Evolutionary conservation across 345 rosid genomes (phyloP), one percentile per base, ranked within the genome.

Genomic region (Excoecaria cochinchinensis): DNA sequence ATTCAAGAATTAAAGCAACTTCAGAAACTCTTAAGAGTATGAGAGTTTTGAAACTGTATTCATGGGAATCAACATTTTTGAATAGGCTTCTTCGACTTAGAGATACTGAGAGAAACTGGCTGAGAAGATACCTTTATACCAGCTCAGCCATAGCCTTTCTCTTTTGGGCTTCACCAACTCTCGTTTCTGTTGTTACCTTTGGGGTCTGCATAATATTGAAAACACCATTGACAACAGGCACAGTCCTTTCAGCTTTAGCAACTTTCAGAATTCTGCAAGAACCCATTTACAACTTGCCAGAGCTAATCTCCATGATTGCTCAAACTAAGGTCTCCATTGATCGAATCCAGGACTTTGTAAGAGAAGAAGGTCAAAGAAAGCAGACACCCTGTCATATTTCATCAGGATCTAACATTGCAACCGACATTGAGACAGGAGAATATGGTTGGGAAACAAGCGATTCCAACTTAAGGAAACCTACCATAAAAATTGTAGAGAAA

Each of bases 191-290:
- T 17, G 61, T 84, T 48, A 86, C 93, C 38, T 88, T 89, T 25
- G 83, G 89, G n/a, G 85, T 85, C 53, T 87, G 90, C 79, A 73
- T 86, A 63, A 57, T 87, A 25, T 25, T 83, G 22, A 77, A 81
- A 56, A 81, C 75, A 40, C 79, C 87, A 52, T 73, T 86, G 66
- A 81, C 89, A 60, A 77, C 92, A 0, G 90, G 89, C 11, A 82
- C 82, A 6, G 91, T 89, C 6, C 86, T 91, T 67, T 86, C 93
- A 16, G 87, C 89, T 58, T 63, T 89, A 64, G 93, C 92, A 21
- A 89, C 91, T 10, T 89, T 89, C 50, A 72, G 87, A 63, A 88
- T 89, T 66, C 74, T 89, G 61, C 89, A 88, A 72, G 96, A 91
- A 19, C 92, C 96, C 2, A 90, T 90, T 40, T 86, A 82, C 47